These are phyloP conservation scores for Penicillium lagena DNA, from an alignment of 495 filamentous ascomycete genomes.

Conservation along the genomic window DNA sequence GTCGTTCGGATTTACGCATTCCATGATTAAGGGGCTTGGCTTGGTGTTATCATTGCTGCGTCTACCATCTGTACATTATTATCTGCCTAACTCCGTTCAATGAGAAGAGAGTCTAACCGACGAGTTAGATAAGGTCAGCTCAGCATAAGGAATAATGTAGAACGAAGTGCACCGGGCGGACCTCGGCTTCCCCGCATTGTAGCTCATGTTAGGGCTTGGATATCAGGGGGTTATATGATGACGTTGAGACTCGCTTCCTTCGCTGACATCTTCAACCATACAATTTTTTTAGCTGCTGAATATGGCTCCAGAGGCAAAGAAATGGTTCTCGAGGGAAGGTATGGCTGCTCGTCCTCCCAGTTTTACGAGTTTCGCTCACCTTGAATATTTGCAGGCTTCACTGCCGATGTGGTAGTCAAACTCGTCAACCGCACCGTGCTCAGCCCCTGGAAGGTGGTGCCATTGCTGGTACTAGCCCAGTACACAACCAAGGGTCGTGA, in stretches of 20 bases:
- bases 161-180: conserved; percentile 7
- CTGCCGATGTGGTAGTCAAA: conserved; percentile 49
- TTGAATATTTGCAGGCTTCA: conserved; percentile 44
- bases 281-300: neutral
- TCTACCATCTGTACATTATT: neutral
- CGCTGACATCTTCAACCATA: neutral
- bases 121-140: neutral
- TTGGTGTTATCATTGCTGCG: too few relatives aligned
- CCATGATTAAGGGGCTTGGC: too few relatives aligned
- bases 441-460: conserved; percentile 51
- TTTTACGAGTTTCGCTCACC: neutral
- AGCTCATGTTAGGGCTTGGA: too few relatives aligned
- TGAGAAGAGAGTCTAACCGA: too few relatives aligned
- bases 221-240: too few relatives aligned
- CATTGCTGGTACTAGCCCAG: conserved; percentile 50
- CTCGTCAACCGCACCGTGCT: conserved; percentile 50
- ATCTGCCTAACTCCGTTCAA: neutral
- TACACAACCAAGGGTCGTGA: conserved; percentile 53
- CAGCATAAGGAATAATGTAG: neutral
- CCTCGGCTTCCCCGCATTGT: conserved; percentile 22
- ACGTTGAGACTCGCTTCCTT: too few relatives aligned
- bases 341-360: neutral
- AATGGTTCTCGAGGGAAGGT: conserved; percentile 31
- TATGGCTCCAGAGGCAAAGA: conserved; percentile 16
- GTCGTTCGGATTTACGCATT: neutral